Evolutionary conservation across 768 basidiomycete species (phyloP), one percentile per base, ranked within the genome.

Genomic region (Tulasnella sp.): DNA sequence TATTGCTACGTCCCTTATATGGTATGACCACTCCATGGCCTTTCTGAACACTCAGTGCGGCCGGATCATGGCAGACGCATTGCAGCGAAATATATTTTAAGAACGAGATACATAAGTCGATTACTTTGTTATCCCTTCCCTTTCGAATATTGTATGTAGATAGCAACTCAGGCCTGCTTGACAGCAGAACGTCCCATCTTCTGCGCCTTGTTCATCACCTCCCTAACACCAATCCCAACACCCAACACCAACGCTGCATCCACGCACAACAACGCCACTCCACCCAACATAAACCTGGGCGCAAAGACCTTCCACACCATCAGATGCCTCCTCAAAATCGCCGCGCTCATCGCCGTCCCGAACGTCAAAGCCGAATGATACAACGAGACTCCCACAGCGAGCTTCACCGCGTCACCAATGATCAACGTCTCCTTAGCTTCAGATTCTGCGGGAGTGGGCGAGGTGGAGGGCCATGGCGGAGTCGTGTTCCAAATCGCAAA

Each of bases 221-320:
- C 72, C 53, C 70, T 69, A 9, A 80, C 74, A 1, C 84, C 87
- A 4, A 84, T 65, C 0, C 75, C 76, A 2, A 87, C 73, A 0
- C 82, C 87, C 12, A 85, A 29, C 52, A 91, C 54, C 19, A 86
- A 71, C 0, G 76, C 84, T 0, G 83, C 34, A 71, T 98, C 94
- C 1, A 89, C 80, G 1, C 78, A 78, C 3, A 90, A 43, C 34
- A 94, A 68, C 27, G 78, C 77, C 2, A 81, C 66, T 0, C 80
- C 89, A 0, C 79, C 87, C 15, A 80, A 68, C 84, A 97, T 93
- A 68, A 93, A 96, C 62, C 94, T 73, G 62, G 96, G 96, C 38
- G 93, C 94, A 66, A 97, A 99, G 2, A 98, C 84, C 72, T 98
- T 97, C 96, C 96, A 99, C 22, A 97, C 92, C 92, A 96, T 96